Base-by-base conservation (phyloP, 176 grass and related monocot genomes). In the Eleusine indica region DNA sequence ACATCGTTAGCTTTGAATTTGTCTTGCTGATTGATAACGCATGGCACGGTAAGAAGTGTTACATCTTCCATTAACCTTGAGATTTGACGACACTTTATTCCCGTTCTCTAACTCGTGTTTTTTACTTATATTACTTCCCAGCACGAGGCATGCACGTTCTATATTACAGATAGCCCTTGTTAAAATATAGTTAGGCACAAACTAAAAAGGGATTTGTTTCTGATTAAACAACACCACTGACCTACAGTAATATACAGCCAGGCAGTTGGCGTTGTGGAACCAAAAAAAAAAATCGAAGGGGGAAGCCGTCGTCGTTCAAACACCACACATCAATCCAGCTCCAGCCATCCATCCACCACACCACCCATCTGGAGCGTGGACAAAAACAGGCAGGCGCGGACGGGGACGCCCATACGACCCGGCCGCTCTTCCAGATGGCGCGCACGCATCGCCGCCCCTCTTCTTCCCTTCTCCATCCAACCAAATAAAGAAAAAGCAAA, bases 361-460 rank as follows among this genome's bases (percentile, higher is more conserved):
- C 16, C 73, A 63, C 35, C 30, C 53, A 38, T 68, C 25, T 64
- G 22, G 25, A 64, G 54, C 78, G 66, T 58, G 79, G 79, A 70
- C 66, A 57, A 70, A 70, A 81, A 81, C 35, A 71, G 78, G 78
- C 77, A 69, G 28, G 19, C 56, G 57, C 75, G 39, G 75, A 44
- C 35, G 63, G 43, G 13, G 48, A 51, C 61, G 12, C 35, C 49
- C 67, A 58, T 17, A 6, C 37, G 79, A 81, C 79, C 9, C 58
- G 48, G 73, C 49, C 29, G 67, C 49, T 13, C 74, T 68, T 75
- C 73, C 79, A 76, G 72, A 70, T 82, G 85, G 62, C 85, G 53
- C 9, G 13, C 42, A 70, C 66, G 5, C 65, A 22, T 54, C 78
- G 38, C 65, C 8, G 47, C 39, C 77, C 25, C 1, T 7, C 46